Evolutionary conservation across 768 basidiomycete genomes (phyloP).

Genomic region (Suillus variegatus): DNA sequence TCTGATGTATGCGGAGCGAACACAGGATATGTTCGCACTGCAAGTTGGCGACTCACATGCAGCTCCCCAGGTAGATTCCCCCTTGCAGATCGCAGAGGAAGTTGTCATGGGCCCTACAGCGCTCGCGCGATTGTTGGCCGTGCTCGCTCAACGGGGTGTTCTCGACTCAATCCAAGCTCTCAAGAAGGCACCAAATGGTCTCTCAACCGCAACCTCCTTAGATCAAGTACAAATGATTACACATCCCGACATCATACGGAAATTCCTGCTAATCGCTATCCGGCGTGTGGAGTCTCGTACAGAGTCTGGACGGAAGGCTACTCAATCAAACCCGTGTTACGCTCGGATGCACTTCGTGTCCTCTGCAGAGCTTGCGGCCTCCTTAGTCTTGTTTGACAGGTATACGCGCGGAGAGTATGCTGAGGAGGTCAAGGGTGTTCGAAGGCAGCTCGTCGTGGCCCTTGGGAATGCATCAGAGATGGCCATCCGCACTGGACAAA

Average conservation of each 20-base stretch:
- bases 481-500: conserved; percentile 13
- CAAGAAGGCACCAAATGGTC: conserved; percentile 22
- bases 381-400: conserved; percentile 29
- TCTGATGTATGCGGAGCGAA: conserved; percentile 17
- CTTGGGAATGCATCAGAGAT: conserved; percentile 37
- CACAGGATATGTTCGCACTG: conserved; percentile 23
- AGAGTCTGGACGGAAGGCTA: conserved; percentile 24
- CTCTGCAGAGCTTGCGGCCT: conserved; percentile 34
- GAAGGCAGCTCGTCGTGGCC: conserved; percentile 32
- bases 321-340: conserved; percentile 20
- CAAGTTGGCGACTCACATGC: conserved; percentile 19
- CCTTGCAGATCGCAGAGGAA: conserved; percentile 21
- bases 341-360: conserved; percentile 27
- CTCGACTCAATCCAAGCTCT: conserved; percentile 17
- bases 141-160: conserved; percentile 28
- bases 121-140: conserved; percentile 26
- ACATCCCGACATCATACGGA: conserved; percentile 18
- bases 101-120: conserved; percentile 26
- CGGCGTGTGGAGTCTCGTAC: conserved; percentile 20
- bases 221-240: conserved; percentile 27
- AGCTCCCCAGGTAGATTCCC: conserved; percentile 17
- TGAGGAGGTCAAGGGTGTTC: conserved; percentile 18
- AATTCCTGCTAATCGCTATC: conserved; percentile 19
- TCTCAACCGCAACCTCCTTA: conserved; percentile 15
- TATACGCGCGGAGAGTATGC: conserved; percentile 25